Conservation (phyloP, 768 basidiomycete genomes). For the Gautieria morchelliformis region DNA sequence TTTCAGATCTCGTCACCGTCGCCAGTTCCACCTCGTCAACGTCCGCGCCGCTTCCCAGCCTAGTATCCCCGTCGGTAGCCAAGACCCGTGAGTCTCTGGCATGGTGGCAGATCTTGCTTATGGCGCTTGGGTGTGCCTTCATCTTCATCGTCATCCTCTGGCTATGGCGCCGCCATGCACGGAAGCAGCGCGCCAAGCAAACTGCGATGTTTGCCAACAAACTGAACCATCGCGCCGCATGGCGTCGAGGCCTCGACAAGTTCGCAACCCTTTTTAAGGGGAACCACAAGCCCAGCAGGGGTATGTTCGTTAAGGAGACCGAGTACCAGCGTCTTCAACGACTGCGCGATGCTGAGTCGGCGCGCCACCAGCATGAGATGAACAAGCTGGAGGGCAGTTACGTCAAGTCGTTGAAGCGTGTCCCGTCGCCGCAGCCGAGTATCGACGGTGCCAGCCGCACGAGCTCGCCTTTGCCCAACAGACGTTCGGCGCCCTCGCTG, state of each 20-base stretch:
- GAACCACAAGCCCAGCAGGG: slow-evolving; percentile 22
- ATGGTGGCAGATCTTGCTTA: slow-evolving; percentile 84
- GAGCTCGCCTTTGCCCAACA: slow-evolving; percentile 13
- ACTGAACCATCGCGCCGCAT: slow-evolving; percentile 36
- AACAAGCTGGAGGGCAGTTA: slow-evolving; percentile 34
- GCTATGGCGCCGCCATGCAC: slow-evolving; percentile 61
- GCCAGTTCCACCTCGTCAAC: slow-evolving; percentile 32
- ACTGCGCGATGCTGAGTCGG: slow-evolving; percentile 40
- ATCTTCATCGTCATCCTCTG: slow-evolving; percentile 59
- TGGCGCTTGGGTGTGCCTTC: slow-evolving; percentile 73
- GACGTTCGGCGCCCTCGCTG: slow-evolving; percentile 42
- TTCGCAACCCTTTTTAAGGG: slow-evolving; percentile 55
- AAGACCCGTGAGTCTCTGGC: slow-evolving; percentile 30
- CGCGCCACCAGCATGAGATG: slow-evolving; percentile 33
- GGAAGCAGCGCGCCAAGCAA: slow-evolving; percentile 55
- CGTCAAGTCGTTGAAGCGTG: slow-evolving; percentile 34
- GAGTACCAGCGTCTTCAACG: slow-evolving; percentile 45
- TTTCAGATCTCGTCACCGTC: slow-evolving; percentile 60
- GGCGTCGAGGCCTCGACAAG: slow-evolving; percentile 47
- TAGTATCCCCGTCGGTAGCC: slow-evolving; percentile 38
- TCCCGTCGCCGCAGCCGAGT: slow-evolving; percentile 30
- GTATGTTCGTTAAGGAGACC: slow-evolving; percentile 12
- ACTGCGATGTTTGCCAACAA: slow-evolving; percentile 58
- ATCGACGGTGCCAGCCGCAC: slow-evolving; percentile 10
- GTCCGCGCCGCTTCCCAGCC: slow-evolving; percentile 35